These are phyloP conservation scores for Fusarium sp. DNA, from an alignment of 2,329 filamentous ascomycete species.

Conservation along the genomic window DNA sequence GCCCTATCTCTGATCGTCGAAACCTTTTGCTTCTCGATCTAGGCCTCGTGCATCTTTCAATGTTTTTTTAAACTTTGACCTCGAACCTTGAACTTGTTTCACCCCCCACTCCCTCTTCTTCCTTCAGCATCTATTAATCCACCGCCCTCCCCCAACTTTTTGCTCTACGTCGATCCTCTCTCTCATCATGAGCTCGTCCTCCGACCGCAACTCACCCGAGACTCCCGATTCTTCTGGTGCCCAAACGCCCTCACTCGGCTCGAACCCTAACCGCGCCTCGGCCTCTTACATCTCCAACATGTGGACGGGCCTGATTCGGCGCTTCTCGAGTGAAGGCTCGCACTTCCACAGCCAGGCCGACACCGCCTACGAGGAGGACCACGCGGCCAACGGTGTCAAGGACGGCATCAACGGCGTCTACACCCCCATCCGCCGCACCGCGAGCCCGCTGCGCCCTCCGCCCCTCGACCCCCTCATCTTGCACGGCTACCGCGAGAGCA, in stretches of 20 bases:
- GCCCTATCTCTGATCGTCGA: no score
- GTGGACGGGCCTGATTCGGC: conserved; percentile 77
- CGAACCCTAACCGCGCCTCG: conserved; percentile 45
- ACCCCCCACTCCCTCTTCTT: no score
- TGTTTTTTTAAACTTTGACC: conserved; percentile 17
- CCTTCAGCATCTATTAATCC: conserved; percentile 10
- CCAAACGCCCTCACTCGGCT: conserved; percentile 43
- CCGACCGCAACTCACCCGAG: conserved; percentile 44
- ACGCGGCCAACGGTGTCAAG: conserved; percentile 29
- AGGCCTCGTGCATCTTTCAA: no score
- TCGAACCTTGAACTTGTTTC: conserved; percentile 9
- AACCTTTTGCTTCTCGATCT: no score
- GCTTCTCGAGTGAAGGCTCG: conserved; percentile 70
- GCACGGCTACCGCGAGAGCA: conserved; percentile 75
- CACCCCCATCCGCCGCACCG: conserved; percentile 66
- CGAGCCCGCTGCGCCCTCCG: conserved; percentile 88
- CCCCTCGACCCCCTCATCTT: conserved; percentile 87
- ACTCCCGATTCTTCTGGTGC: conserved; percentile 44
- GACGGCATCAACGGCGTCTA: conserved; percentile 73
- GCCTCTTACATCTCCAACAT: conserved; percentile 55
- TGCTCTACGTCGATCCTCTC: not conserved
- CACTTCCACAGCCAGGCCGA: conserved; percentile 51
- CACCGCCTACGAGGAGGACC: conserved; percentile 40
- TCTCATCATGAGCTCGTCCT: conserved; percentile 41
- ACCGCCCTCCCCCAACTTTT: not conserved